phyloP scores from a whole-genome alignment of 148 eudicot genomes.

The Chenopodium formosanum region DNA sequence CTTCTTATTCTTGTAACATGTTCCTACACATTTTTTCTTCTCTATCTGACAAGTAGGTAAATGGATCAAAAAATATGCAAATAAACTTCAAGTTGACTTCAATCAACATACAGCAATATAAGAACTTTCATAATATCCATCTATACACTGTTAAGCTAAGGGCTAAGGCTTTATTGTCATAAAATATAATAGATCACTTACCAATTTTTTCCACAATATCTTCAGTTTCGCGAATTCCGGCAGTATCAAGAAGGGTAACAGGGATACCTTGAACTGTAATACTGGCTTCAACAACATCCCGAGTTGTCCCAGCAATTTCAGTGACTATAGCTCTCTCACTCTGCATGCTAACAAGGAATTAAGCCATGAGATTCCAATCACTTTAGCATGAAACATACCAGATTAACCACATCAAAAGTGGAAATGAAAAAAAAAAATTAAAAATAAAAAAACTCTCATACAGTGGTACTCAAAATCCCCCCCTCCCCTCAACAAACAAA shows the following conservation, averaged over 20 bases:
- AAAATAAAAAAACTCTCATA: neutral
- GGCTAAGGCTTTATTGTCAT: neutral
- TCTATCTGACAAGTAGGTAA: neutral
- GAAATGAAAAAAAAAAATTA: neutral
- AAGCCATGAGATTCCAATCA: conserved; percentile 39
- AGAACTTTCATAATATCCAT: neutral
- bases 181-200: conserved; percentile 30
- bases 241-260: conserved; percentile 92
- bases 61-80: neutral
- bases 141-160: neutral
- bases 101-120: neutral
- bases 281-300: conserved; percentile 90
- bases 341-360: conserved; percentile 78
- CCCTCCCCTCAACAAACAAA: neutral
- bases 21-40: neutral
- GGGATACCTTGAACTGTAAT: conserved; percentile 80
- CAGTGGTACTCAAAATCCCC: neutral
- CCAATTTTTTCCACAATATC: conserved; percentile 92
- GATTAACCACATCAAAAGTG: conserved; percentile 11
- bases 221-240: conserved; percentile 93
- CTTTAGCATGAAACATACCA: conserved; percentile 12
- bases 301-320: conserved; percentile 93
- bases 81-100: neutral
- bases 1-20: neutral
- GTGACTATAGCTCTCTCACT: conserved; percentile 99